Percentiles rank a stretch among this genome's conserved stretches.
Conservation (phyloP, 805 yeast species). For the Wickerhamiella bombiphila region DNA sequence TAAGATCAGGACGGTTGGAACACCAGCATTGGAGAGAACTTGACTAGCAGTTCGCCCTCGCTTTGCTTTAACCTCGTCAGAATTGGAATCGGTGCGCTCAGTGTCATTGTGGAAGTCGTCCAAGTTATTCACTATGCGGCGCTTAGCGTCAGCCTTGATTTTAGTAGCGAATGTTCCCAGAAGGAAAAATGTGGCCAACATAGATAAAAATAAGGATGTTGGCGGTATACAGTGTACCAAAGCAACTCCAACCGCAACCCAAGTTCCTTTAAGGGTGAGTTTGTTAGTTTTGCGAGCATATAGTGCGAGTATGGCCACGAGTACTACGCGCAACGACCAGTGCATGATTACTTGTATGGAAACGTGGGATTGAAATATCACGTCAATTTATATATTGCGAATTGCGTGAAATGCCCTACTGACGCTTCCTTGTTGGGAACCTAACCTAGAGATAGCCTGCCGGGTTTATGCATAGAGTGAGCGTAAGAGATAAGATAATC, state of each 20-base stretch:
- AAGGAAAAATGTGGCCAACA: conserved; percentile 20
- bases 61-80: conserved; percentile 9
- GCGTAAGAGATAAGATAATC: no score
- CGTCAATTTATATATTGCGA: no score
- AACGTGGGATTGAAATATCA: no score
- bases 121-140: conserved; percentile 15
- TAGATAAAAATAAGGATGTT: conserved; percentile 17
- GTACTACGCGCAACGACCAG: neutral
- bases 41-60: conserved; percentile 20
- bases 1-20: conserved; percentile 18
- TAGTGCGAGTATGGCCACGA: neutral
- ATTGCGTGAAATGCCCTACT: no score
- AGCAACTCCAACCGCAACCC: conserved; percentile 22
- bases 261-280: conserved; percentile 11
- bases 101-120: neutral
- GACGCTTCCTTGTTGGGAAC: no score
- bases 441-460: no score
- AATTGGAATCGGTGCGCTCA: neutral
- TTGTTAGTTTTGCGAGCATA: neutral
- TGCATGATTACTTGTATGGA: no score
- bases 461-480: no score
- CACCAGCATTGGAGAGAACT: conserved; percentile 22
- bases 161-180: conserved; percentile 22
- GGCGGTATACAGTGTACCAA: conserved; percentile 21
- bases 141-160: conserved; percentile 22